Percentiles rank a stretch among this genome's conserved stretches.
Evolutionary conservation across 208 protist genomes (phyloP).

Genomic region (Crithidia sp.): DNA sequence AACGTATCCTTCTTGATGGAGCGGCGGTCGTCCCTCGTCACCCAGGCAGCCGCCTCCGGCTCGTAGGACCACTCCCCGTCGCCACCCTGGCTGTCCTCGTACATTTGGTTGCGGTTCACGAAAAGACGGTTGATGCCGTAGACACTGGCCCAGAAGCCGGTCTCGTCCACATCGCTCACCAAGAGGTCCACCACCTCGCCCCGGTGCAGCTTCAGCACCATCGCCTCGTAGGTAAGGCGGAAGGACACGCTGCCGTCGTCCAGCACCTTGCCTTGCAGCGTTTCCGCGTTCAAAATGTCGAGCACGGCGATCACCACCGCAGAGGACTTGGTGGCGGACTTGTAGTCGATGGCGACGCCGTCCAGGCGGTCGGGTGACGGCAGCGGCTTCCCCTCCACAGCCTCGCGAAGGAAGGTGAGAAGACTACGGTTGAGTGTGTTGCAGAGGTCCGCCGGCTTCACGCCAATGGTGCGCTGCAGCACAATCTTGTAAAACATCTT

Average conservation of each 20-base stretch:
- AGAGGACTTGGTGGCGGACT: constrained; percentile 59
- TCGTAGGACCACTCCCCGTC: constrained; percentile 64
- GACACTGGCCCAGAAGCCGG: constrained; percentile 81
- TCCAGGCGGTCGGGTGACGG: constrained; percentile 51
- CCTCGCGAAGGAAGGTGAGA: constrained; percentile 62
- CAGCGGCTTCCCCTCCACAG: constrained; percentile 80
- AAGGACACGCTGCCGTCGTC: constrained; percentile 85
- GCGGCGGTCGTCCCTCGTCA: constrained; percentile 60
- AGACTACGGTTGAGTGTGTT: constrained; percentile 72
- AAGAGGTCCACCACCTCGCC: constrained; percentile 87
- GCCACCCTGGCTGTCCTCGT: constrained; percentile 25
- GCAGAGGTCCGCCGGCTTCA: constrained; percentile 69
- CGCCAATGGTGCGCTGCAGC: constrained; percentile 71
- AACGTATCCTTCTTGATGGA: constrained; percentile 71
- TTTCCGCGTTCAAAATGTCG: constrained; percentile 76
- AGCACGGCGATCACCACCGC: constrained; percentile 81
- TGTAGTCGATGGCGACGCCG: constrained; percentile 37
- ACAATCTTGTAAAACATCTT: constrained; percentile 87
- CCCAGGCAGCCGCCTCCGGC: constrained; percentile 67
- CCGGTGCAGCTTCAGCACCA: constrained; percentile 84
- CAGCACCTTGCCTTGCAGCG: constrained; percentile 75
- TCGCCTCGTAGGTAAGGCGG: constrained; percentile 75
- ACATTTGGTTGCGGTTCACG: constrained; percentile 78
- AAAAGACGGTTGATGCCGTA: constrained; percentile 81
- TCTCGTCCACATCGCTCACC: constrained; percentile 63